Percentiles rank a stretch among this genome's conserved stretches.
These are phyloP conservation scores for Saccharomycopsis fibuligera DNA, from an alignment of 805 yeast species.

Conservation along the genomic window DNA sequence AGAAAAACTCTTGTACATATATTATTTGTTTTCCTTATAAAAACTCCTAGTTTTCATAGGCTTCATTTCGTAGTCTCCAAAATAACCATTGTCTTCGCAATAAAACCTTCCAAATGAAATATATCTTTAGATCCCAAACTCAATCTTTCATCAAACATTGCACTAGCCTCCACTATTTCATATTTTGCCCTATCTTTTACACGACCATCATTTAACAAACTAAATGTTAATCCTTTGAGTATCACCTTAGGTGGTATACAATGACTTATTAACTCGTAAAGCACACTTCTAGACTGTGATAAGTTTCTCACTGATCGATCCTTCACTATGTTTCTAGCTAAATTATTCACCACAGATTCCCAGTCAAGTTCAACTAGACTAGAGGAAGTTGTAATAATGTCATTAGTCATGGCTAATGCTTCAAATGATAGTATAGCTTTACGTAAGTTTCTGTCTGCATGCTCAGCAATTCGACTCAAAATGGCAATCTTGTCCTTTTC, in stretches of 20 bases:
- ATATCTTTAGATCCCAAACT: constrained; percentile 83
- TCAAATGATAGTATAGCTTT: constrained; percentile 74
- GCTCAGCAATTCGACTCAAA: constrained; percentile 45
- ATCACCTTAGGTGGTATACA: constrained; percentile 88
- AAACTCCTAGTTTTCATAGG: too few species aligned
- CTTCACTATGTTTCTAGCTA: constrained; percentile 53
- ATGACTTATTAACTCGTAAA: constrained; percentile 84
- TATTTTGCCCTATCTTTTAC: constrained; percentile 31
- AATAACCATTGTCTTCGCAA: constrained; percentile 80
- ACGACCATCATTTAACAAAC: constrained; percentile 32
- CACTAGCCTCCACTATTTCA: constrained; percentile 52
- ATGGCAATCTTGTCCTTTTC: constrained; percentile 37
- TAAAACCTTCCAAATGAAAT: constrained; percentile 91
- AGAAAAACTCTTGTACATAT: too few species aligned
- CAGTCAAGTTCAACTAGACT: constrained; percentile 75
- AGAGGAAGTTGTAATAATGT: constrained; percentile 39
- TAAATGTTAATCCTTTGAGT: constrained; percentile 53
- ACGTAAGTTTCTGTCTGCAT: constrained; percentile 67
- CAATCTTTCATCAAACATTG: constrained; percentile 78
- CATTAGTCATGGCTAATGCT: constrained; percentile 69
- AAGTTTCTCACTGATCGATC: constrained; percentile 57
- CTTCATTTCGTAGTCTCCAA: constrained; percentile 36
- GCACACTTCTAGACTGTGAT: constrained; percentile 52
- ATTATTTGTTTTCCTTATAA: too few species aligned
- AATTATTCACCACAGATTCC: constrained; percentile 68